A percentile compares a stretch with the other conserved stretches of the same genome.
Conservation (phyloP, 2,329 filamentous ascomycete genomes). For the Pseudogymnoascus pannorum region DNA sequence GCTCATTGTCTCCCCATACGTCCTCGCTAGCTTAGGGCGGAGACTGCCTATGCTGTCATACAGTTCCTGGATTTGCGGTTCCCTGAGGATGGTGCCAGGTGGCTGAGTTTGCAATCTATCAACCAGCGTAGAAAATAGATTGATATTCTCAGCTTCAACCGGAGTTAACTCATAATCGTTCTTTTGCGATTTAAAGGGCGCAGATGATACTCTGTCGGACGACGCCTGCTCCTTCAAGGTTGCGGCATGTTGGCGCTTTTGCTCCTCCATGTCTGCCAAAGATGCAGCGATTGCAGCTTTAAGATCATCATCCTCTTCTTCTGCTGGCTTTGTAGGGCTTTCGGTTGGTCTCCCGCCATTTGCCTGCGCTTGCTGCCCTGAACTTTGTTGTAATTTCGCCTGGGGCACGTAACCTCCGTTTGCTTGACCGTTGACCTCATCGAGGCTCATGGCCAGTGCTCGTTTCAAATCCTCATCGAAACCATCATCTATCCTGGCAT, state of each 20-base stretch:
- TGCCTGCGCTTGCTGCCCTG: slow-evolving; percentile 22
- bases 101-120: slow-evolving; percentile 92
- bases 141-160: slow-evolving; percentile 95
- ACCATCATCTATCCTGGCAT: slow-evolving; percentile 77
- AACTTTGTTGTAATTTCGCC: slow-evolving; percentile 38
- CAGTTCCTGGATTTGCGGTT: slow-evolving; percentile 95
- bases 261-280: slow-evolving; percentile 92
- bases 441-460: slow-evolving; percentile 92
- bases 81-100: slow-evolving; percentile 88
- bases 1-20: slow-evolving; percentile 98
- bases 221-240: slow-evolving; percentile 72
- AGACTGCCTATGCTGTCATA: slow-evolving; percentile 96
- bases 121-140: slow-evolving; percentile 87
- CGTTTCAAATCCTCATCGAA: slow-evolving; percentile 94
- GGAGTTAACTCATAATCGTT: slow-evolving; percentile 92
- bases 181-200: slow-evolving; percentile 61
- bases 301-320: slow-evolving; percentile 87
- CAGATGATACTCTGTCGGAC: slow-evolving; percentile 39
- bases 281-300: slow-evolving; percentile 95
- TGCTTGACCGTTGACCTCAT: slow-evolving; percentile 73
- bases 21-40: slow-evolving; percentile 85
- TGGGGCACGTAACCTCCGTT: slow-evolving; percentile 61
- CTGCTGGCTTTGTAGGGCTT: slow-evolving; percentile 42
- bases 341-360: slow-evolving; percentile 32
- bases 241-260: slow-evolving; percentile 84